Evolutionary conservation across 441 rosid species (phyloP).

Genomic region (Erodium chrysanthum): DNA sequence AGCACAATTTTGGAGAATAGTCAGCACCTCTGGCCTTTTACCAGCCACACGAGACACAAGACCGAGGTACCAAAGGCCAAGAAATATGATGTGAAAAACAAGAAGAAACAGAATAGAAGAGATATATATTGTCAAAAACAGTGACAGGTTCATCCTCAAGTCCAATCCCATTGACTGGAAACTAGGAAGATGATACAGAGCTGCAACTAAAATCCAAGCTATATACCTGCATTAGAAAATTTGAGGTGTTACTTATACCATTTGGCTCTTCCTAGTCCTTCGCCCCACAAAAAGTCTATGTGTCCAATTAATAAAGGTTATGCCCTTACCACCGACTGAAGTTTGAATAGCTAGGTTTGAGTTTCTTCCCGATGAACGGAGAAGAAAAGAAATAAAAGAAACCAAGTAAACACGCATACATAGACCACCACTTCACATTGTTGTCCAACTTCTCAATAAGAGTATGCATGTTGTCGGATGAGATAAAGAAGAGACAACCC

Average conservation of each 20-base stretch:
- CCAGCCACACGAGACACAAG: constrained; percentile 96
- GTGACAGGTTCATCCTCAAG: constrained; percentile 95
- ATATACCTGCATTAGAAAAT: constrained; percentile 57
- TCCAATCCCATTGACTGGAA: constrained; percentile 99
- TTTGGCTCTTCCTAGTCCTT: constrained; percentile 3
- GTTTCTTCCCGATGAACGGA: constrained; percentile 84
- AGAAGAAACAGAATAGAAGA: constrained; percentile 83
- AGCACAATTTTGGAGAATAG: constrained; percentile 88
- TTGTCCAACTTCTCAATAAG: constrained; percentile 77
- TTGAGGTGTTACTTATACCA: constrained; percentile 11
- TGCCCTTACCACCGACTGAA: constrained; percentile 82
- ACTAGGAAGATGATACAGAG: constrained; percentile 96
- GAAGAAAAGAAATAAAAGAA: constrained; percentile 98
- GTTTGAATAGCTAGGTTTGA: constrained; percentile 87
- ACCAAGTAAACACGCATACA: constrained; percentile 93
- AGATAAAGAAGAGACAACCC: constrained; percentile 90
- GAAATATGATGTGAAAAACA: constrained; percentile 84
- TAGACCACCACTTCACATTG: constrained; percentile 95
- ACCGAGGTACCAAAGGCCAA: constrained; percentile 85
- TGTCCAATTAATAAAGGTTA: neutral
- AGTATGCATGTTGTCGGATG: constrained; percentile 92
- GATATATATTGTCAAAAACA: constrained; percentile 75
- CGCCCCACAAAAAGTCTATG: neutral
- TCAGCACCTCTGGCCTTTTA: constrained; percentile 78
- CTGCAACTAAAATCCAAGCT: constrained; percentile 95